Evolutionary conservation across 2,329 filamentous ascomycete genomes (phyloP).

Genomic region (Macrophomina pseudophaseolina): DNA sequence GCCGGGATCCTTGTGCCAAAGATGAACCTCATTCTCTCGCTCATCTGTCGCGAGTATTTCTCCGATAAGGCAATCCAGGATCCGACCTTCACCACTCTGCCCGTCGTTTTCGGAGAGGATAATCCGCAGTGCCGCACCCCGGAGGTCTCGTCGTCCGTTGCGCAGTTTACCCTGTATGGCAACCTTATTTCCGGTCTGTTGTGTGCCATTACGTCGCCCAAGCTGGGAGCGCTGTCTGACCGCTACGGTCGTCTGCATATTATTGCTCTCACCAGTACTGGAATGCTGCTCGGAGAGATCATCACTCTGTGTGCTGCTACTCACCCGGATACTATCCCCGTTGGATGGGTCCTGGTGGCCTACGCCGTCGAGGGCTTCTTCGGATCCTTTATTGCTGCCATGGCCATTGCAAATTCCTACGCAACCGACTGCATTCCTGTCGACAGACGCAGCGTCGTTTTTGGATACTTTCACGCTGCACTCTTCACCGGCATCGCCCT

Average conservation of each 20-base stretch:
- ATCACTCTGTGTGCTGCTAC: conserved; percentile 79
- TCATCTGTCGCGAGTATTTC: conserved; percentile 85
- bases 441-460: conserved; percentile 77
- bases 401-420: conserved; percentile 82
- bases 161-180: conserved; percentile 77
- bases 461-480: conserved; percentile 88
- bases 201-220: conserved; percentile 81
- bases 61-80: conserved; percentile 55
- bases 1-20: conserved; percentile 86
- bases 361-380: conserved; percentile 79
- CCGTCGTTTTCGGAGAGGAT: conserved; percentile 69
- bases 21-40: conserved; percentile 80
- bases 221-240: conserved; percentile 84
- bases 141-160: conserved; percentile 76
- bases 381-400: conserved; percentile 86
- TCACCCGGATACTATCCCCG: conserved; percentile 73
- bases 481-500: conserved; percentile 88
- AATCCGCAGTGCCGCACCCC: conserved; percentile 82
- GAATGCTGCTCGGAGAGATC: conserved; percentile 75
- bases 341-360: conserved; percentile 80
- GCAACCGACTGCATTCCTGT: conserved; percentile 86
- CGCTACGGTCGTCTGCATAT: conserved; percentile 79
- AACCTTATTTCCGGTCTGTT: conserved; percentile 76
- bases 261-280: conserved; percentile 73
- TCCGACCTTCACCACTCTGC: conserved; percentile 61